Percentiles rank a stretch among this genome's conserved stretches.
phyloP scores from a whole-genome alignment of 1,284 basidiomycete species.

The Malassezia psittaci region DNA sequence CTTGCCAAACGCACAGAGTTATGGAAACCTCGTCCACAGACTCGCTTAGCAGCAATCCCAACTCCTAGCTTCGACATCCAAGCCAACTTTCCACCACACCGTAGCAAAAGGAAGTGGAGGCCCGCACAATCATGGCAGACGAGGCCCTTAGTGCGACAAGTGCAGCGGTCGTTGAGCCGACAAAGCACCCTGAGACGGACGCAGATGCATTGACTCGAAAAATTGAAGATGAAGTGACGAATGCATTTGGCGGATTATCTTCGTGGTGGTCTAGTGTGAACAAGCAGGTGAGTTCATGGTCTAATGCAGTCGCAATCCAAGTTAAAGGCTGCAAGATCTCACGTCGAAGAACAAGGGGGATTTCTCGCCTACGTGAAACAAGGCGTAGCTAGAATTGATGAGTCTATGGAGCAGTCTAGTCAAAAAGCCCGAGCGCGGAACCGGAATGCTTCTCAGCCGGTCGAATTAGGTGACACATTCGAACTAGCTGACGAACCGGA shows the following conservation, averaged over 20 bases:
- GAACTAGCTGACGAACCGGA: slow-evolving; percentile 2
- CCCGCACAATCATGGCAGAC: slow-evolving; percentile 7
- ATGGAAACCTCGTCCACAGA: not conserved
- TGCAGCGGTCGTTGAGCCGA: slow-evolving; percentile 1
- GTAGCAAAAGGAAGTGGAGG: too few species aligned
- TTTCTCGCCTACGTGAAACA: slow-evolving; percentile 28
- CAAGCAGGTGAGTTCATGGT: slow-evolving; percentile 23
- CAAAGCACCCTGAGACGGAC: slow-evolving; percentile 5
- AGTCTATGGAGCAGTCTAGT: slow-evolving; percentile 30
- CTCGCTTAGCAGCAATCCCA: too few species aligned
- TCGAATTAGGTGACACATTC: not conserved
- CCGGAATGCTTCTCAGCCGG: not conserved
- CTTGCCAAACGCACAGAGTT: not conserved
- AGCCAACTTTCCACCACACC: too few species aligned
- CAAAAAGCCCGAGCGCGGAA: slow-evolving; percentile 26
- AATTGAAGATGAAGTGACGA: slow-evolving; percentile 34
- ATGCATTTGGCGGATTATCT: slow-evolving; percentile 35
- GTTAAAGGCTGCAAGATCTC: slow-evolving; percentile 23
- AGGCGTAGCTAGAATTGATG: slow-evolving; percentile 30
- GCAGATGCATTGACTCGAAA: slow-evolving; percentile 7
- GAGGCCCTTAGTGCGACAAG: slow-evolving; percentile 7
- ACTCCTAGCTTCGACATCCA: too few species aligned
- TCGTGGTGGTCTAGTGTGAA: slow-evolving; percentile 40
- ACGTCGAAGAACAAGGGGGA: slow-evolving; percentile 34
- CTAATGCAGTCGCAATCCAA: slow-evolving; percentile 25